phyloP scores from a whole-genome alignment of 257 asterid species.

The Catharanthus roseus region DNA sequence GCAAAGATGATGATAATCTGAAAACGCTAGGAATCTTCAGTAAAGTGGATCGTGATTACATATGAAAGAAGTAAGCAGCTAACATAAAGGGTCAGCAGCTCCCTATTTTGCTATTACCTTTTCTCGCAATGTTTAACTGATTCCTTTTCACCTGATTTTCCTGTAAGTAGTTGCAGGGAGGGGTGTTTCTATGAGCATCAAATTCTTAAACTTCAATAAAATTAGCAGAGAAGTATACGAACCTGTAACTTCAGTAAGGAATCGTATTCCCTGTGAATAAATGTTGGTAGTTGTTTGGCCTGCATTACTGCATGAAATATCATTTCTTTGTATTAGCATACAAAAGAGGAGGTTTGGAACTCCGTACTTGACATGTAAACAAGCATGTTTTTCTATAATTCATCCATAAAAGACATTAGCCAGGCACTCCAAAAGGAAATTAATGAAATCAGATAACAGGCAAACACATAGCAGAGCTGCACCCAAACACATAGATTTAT shows the following conservation, averaged over 20 bases:
- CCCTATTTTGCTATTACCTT: constrained; percentile 34
- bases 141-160: constrained; percentile 32
- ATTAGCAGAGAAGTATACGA: neutral
- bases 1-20: constrained; percentile 21
- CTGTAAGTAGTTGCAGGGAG: constrained; percentile 24
- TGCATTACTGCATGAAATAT: constrained; percentile 51
- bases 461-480: too few species aligned
- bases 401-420: neutral
- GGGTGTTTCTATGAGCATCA: constrained; percentile 10
- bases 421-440: neutral
- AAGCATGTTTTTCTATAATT: neutral
- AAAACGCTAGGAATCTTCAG: constrained; percentile 20
- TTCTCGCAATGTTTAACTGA: constrained; percentile 27
- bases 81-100: neutral
- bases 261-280: constrained; percentile 85
- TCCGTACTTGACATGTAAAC: neutral
- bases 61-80: neutral
- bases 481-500: neutral
- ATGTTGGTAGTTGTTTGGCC: constrained; percentile 73
- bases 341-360: constrained; percentile 2
- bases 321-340: neutral
- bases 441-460: neutral
- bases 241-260: constrained; percentile 80
- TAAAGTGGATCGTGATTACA: neutral
- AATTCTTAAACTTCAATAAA: neutral